Base-by-base conservation (phyloP, 768 basidiomycete species). In the Rhizopogon vulgaris region DNA sequence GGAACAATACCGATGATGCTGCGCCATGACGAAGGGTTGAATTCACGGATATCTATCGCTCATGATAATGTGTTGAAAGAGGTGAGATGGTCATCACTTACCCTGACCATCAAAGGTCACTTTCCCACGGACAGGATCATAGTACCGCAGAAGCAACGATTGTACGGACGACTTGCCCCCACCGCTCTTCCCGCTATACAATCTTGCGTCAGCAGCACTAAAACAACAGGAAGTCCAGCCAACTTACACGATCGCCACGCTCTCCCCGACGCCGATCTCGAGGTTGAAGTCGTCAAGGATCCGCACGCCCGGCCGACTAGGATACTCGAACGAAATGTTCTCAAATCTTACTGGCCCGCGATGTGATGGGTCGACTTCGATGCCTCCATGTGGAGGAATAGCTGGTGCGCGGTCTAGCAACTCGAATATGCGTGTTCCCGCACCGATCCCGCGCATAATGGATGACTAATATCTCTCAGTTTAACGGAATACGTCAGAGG, bases 391-490 rank as follows among this genome's bases (percentile, higher is more conserved):
- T 4, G 85, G 78, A 3, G 80, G 78, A 57, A 96, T 89, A 30
- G 78, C 79, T 14, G 94, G 89, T 28, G 73, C 69, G 41, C 92
- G 82, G 60, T 92, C 92, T 9, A 97, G 74, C 14, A 98, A 80
- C 56, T 94, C 92, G 66, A 98, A 98, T n/a, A 97, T 86, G 18
- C 95, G 87, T 0, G 82, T 79, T 15, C 92, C 91, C 1, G 95
- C 94, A 52, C 95, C 95, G 47, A 97, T 84, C 49, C 91, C 95
- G 49, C 92, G 91, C 95, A 98, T 98, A 51, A 98, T 85, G 38
- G 92, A 94, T 9, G 90, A 81, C 89, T 91, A 56, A 25, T 17
- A 27, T 40, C 30, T 24, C 34, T 17, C 47, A 57, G 24, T 55
- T 18, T 12, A 8, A 38, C 27, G 5, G 39, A 39, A 6, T 12